A percentile compares a stretch with the other conserved stretches of the same genome.
These are phyloP conservation scores for Gossypium laxum DNA, from an alignment of 441 rosid species.

Conservation along the genomic window DNA sequence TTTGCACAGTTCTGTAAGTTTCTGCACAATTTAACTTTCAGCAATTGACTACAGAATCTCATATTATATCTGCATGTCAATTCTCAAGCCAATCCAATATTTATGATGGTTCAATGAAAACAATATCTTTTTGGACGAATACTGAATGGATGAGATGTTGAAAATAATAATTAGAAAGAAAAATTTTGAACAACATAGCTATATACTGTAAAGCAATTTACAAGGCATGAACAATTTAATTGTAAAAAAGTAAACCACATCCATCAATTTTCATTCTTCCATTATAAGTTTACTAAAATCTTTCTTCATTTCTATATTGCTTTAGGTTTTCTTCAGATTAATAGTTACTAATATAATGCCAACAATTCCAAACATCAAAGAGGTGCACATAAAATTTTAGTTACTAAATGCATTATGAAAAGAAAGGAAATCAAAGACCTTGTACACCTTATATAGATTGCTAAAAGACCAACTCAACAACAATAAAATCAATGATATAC, in stretches of 20 bases:
- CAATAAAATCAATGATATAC: conserved; percentile 1
- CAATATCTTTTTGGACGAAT: neutral
- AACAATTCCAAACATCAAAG: neutral
- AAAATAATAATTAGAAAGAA: neutral
- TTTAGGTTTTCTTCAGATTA: neutral
- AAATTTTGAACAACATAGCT: neutral
- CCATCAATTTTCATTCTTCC: neutral
- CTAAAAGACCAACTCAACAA: neutral
- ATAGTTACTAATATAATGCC: neutral
- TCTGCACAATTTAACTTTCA: neutral
- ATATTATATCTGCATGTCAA: neutral
- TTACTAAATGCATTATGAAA: neutral
- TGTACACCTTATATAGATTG: neutral
- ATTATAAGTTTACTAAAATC: neutral
- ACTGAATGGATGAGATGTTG: neutral
- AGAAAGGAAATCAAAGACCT: neutral
- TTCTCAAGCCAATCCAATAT: neutral
- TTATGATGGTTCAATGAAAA: neutral
- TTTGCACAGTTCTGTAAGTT: neutral
- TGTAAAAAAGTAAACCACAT: neutral
- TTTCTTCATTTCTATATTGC: neutral
- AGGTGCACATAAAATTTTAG: neutral
- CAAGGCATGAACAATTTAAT: neutral
- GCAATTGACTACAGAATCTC: neutral
- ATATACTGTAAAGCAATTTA: neutral